Conservation (phyloP, 176 grass and related monocot genomes). For the Oryza punctata region DNA sequence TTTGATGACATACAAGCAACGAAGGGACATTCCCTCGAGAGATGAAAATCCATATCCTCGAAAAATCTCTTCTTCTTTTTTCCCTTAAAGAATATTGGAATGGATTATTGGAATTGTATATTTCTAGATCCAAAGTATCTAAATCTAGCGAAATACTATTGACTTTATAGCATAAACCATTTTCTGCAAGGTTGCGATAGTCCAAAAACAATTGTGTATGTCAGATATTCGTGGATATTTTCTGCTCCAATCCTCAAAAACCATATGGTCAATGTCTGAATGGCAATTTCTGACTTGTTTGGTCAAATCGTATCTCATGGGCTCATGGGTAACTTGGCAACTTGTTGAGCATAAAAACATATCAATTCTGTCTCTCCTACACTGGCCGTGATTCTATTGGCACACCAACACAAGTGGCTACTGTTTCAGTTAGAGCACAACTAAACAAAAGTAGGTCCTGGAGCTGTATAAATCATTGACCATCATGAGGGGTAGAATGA, state of each 20-base stretch:
- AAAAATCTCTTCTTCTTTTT: background rate
- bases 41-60: no score
- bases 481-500: background rate
- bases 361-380: background rate
- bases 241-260: background rate
- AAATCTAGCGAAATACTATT: background rate
- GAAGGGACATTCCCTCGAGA: no score
- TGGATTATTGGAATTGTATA: background rate
- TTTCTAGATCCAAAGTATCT: background rate
- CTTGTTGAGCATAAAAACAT: slow-evolving; percentile 4
- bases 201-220: background rate
- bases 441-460: background rate
- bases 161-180: background rate
- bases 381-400: background rate
- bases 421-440: background rate
- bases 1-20: no score
- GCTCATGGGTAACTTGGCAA: slow-evolving; percentile 6
- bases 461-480: slow-evolving; percentile 3
- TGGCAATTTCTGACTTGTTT: background rate
- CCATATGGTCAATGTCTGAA: background rate
- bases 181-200: background rate
- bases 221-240: background rate
- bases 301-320: background rate
- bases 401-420: background rate
- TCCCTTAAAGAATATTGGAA: background rate